phyloP scores from a whole-genome alignment of 139 green algal genomes.

The Micromonas pusilla region DNA sequence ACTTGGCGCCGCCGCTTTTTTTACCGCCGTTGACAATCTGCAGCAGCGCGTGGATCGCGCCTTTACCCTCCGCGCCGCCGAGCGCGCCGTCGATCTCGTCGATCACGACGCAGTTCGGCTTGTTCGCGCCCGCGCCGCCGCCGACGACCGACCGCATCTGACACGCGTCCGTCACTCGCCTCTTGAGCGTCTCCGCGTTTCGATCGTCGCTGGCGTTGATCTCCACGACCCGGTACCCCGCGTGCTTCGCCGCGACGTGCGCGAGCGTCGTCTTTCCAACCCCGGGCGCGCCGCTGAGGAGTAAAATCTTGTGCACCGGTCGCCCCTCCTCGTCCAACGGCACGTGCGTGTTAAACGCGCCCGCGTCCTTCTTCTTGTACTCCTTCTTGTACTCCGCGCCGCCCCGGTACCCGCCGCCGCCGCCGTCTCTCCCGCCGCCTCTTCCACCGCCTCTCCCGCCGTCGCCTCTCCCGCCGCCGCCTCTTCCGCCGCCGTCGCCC shows the following conservation, averaged over 20 bases:
- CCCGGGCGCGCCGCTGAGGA: constrained; percentile 62
- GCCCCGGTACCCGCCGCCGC: neutral
- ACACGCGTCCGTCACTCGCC: constrained; percentile 67
- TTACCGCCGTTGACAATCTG: constrained; percentile 57
- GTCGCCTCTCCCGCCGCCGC: neutral
- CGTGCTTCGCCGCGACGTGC: constrained; percentile 83
- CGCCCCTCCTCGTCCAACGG: constrained; percentile 21
- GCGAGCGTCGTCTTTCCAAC: constrained; percentile 94
- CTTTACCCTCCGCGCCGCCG: constrained; percentile 61
- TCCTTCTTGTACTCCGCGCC: neutral
- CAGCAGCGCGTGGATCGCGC: constrained; percentile 71
- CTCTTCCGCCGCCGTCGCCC: neutral
- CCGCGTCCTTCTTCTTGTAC: neutral
- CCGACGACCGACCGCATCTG: constrained; percentile 50
- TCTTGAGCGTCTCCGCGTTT: constrained; percentile 50
- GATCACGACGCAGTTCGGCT: constrained; percentile 74
- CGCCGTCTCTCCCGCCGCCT: neutral
- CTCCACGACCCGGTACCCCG: constrained; percentile 86
- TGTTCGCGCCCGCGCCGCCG: too few relatives aligned
- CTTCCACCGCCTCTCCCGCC: too few relatives aligned
- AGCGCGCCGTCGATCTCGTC: constrained; percentile 92
- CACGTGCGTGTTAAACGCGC: neutral
- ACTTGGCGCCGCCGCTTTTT: constrained; percentile 1
- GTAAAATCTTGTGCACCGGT: constrained; percentile 47
- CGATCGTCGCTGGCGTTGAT: constrained; percentile 76